phyloP scores from a whole-genome alignment of 768 basidiomycete genomes.

The Panaeolus papilionaceus region DNA sequence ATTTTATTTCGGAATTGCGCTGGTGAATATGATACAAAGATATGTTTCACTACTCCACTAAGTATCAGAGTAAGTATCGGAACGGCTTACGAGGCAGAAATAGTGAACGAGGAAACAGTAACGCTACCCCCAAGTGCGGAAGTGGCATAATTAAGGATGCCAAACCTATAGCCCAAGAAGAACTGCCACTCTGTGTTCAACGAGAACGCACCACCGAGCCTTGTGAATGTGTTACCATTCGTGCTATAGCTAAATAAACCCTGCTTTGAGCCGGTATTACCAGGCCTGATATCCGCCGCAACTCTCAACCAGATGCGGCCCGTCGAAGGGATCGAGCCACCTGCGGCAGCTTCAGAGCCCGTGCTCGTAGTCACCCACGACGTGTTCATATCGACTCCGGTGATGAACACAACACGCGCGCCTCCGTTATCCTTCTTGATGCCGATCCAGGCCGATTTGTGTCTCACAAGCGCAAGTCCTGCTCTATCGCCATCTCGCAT shows the following conservation, averaged over 20 bases:
- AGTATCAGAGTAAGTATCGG: neutral
- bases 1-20: too few relatives aligned
- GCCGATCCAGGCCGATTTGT: neutral
- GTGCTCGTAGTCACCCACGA: neutral
- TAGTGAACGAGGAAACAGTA: neutral
- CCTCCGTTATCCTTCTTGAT: slow-evolving; percentile 9
- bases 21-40: too few relatives aligned
- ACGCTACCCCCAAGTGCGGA: neutral
- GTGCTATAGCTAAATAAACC: slow-evolving; percentile 4
- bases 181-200: slow-evolving; percentile 9
- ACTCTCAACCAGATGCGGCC: neutral
- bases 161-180: slow-evolving; percentile 10
- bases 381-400: neutral
- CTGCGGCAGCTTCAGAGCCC: neutral
- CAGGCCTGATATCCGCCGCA: slow-evolving; percentile 1
- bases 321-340: neutral
- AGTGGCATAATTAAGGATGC: slow-evolving; percentile 3
- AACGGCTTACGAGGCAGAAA: neutral
- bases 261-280: neutral
- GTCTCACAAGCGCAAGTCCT: neutral
- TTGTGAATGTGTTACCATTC: neutral
- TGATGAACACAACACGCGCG: neutral
- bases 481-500: neutral
- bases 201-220: neutral
- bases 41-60: too few relatives aligned